Conservation (phyloP, 2,329 filamentous ascomycete species). For the Whalleya microplaca region DNA sequence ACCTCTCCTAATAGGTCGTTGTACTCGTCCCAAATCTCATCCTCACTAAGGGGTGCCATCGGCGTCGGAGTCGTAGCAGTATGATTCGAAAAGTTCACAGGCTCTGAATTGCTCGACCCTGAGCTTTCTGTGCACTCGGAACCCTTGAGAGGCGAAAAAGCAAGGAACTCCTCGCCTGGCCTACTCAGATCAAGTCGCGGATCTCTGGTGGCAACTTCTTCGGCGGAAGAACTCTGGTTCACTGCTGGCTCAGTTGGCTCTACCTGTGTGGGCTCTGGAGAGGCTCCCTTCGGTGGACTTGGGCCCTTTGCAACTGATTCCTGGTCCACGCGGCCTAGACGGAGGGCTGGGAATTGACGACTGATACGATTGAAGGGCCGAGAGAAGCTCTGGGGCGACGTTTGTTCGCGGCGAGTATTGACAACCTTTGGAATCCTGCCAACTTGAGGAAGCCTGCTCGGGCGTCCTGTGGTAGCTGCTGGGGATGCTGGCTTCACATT, state of each 20-base stretch:
- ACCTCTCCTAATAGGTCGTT: constrained; percentile 80
- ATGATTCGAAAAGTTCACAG: constrained; percentile 61
- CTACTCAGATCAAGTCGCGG: constrained; percentile 38
- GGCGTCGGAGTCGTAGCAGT: constrained; percentile 69
- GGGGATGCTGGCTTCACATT: neutral
- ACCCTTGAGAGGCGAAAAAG: constrained; percentile 73
- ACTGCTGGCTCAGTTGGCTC: constrained; percentile 40
- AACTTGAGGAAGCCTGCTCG: constrained; percentile 75
- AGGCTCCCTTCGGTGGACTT: constrained; percentile 46
- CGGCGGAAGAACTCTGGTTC: constrained; percentile 38
- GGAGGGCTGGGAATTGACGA: constrained; percentile 42
- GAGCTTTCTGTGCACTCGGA: constrained; percentile 63
- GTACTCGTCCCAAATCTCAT: constrained; percentile 94
- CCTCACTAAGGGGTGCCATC: constrained; percentile 69
- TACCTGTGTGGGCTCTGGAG: constrained; percentile 44
- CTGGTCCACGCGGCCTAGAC: constrained; percentile 36
- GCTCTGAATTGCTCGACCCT: constrained; percentile 70
- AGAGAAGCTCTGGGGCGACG: constrained; percentile 81
- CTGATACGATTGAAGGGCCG: constrained; percentile 72
- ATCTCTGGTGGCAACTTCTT: constrained; percentile 35
- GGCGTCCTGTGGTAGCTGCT: constrained; percentile 37
- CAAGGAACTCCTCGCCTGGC: constrained; percentile 65
- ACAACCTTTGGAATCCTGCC: constrained; percentile 86
- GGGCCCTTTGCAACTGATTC: constrained; percentile 54
- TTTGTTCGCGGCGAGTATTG: constrained; percentile 66